Base-by-base conservation (phyloP, 306 rosid genomes). In the Castanopsis chinensis region DNA sequence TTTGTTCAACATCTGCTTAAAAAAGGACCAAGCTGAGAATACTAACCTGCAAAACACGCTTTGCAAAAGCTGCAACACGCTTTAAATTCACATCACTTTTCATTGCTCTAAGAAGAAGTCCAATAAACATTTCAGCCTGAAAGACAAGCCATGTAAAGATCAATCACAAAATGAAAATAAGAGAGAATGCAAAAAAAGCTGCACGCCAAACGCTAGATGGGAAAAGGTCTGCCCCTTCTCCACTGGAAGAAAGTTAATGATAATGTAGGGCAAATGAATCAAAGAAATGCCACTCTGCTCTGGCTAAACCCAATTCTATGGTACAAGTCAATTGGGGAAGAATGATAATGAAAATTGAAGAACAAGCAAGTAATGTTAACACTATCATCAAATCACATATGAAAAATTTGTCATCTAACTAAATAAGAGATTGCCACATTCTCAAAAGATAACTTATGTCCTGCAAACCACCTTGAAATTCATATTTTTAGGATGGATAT, bases 81-180 rank as follows among this genome's bases (percentile, higher is more conserved):
- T 90, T 95, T 84, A 95, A 79, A 73, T 90, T 93, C 61, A 93
- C 88, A 86, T 95, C 99, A 79, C 83, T 86, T 82, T 93, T 95
- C 99, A 95, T 93, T 69, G 99, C 96, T 79, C 96, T 85, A 25
- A 93, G 85, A 74, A 95, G 83, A 77, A 95, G 99, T 67, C 93
- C 99, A 72, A 95, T 83, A 63, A 95, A 95, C 97, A 93, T 93
- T 83, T 95, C 99, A 41, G 91, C 92, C 99, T 95, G 91, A 52
- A 82, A 76, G 78, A 33, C 19, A 63, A 67, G 56, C 15, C 80
- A 70, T 20, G 1, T 79, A 57, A 78, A 32, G 55, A 73, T 68
- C 32, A 25, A 12, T 65, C 33, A 49, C 64, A 49, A n/a, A 58
- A 69, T 43, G 59, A 72, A 49, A 56, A 14, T 18, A n/a, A 41